These are phyloP conservation scores for Metschnikowia peoriensis DNA, from an alignment of 805 yeast genomes.

Conservation along the genomic window DNA sequence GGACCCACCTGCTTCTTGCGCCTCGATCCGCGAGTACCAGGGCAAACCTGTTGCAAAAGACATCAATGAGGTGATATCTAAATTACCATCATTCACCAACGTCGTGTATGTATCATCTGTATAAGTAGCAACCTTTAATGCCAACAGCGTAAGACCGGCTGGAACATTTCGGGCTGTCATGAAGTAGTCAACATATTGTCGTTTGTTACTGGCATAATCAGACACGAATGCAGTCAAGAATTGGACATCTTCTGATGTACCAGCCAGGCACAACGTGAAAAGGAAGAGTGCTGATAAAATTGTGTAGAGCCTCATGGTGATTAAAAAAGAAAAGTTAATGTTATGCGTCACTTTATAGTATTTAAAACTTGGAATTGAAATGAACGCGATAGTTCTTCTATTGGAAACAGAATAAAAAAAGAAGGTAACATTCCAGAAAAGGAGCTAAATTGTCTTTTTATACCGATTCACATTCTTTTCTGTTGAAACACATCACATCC, in stretches of 20 bases:
- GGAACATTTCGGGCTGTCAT: constrained; percentile 29
- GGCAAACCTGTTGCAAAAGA: constrained; percentile 32
- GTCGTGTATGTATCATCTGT: constrained; percentile 47
- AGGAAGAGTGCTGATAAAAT: constrained; percentile 12
- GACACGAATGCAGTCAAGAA: constrained; percentile 36
- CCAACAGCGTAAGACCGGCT: constrained; percentile 29
- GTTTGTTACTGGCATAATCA: constrained; percentile 32
- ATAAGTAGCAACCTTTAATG: constrained; percentile 35
- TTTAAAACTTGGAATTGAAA: not conserved
- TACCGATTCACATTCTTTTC: not conserved
- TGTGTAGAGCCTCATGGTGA: constrained; percentile 21
- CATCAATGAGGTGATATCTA: constrained; percentile 25
- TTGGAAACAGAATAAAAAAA: too few relatives aligned
- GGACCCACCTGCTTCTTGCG: constrained; percentile 13
- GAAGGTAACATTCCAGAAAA: not conserved
- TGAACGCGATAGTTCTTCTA: not conserved
- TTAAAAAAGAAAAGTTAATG: too few relatives aligned
- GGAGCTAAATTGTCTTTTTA: not conserved
- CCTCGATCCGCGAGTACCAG: constrained; percentile 30
- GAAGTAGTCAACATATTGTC: constrained; percentile 32
- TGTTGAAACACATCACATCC: not conserved
- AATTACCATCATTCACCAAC: constrained; percentile 22
- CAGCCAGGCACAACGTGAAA: constrained; percentile 10
- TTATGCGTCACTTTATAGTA: not conserved
- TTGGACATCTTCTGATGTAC: constrained; percentile 13